phyloP scores from a whole-genome alignment of 1,284 basidiomycete species.

The Xerocomus nothofagi region DNA sequence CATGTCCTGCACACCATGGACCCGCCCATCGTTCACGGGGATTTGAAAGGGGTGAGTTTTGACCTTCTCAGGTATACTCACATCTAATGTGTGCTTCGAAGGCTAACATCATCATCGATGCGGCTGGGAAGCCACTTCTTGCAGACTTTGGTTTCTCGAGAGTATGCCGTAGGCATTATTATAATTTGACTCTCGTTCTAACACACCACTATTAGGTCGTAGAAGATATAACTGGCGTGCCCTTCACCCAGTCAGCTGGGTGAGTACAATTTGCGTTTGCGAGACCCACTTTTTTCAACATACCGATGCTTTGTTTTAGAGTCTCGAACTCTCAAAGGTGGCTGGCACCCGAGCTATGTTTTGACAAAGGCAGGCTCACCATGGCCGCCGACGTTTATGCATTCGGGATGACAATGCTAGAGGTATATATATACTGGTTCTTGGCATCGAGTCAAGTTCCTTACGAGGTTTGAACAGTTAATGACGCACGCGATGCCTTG shows the following conservation, averaged over 20 bases:
- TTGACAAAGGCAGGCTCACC: constrained; percentile 48
- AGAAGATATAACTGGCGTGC: constrained; percentile 52
- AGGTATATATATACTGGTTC: constrained; percentile 39
- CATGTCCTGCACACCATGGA: constrained; percentile 49
- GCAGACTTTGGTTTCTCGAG: constrained; percentile 61
- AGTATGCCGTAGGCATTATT: constrained; percentile 28
- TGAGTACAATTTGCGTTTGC: constrained; percentile 16
- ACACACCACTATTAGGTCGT: constrained; percentile 41
- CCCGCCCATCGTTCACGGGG: constrained; percentile 53
- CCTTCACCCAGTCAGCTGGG: constrained; percentile 54
- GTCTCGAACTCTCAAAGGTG: constrained; percentile 43
- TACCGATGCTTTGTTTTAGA: constrained; percentile 14
- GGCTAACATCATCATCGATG: constrained; percentile 54
- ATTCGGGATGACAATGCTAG: constrained; percentile 54
- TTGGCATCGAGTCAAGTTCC: background rate
- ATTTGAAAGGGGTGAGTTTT: constrained; percentile 48
- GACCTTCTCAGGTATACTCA: background rate
- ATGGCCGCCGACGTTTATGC: constrained; percentile 53
- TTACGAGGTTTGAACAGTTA: constrained; percentile 35
- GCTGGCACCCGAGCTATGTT: constrained; percentile 58
- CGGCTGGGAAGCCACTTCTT: constrained; percentile 47
- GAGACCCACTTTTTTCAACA: background rate
- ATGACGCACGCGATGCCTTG: constrained; percentile 53
- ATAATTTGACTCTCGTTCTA: background rate
- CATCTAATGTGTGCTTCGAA: constrained; percentile 27